Percentiles rank a stretch among this genome's conserved stretches.
Conservation (phyloP, 441 rosid species). For the Metrosideros polymorpha region DNA sequence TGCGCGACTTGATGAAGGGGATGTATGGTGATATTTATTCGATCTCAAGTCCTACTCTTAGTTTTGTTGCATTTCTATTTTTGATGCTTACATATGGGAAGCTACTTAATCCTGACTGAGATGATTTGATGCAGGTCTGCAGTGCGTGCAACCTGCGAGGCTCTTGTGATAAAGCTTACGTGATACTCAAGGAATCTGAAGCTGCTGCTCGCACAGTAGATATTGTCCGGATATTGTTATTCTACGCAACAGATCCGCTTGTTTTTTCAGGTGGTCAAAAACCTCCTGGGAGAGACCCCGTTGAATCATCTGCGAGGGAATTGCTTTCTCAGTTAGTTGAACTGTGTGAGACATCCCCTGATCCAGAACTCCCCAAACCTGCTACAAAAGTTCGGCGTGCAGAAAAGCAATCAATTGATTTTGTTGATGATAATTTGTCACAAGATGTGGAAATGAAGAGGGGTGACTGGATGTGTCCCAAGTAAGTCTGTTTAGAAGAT, state of each 20-base stretch:
- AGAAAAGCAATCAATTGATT: slow-evolving; percentile 9
- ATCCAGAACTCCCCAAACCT: slow-evolving; percentile 43
- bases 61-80: background rate
- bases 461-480: slow-evolving; percentile 67
- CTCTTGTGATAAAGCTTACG: slow-evolving; percentile 87
- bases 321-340: slow-evolving; percentile 67
- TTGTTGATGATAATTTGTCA: slow-evolving; percentile 12
- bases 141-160: slow-evolving; percentile 67
- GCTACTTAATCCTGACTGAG: background rate
- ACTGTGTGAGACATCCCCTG: slow-evolving; percentile 46
- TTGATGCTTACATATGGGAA: background rate
- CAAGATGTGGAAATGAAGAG: slow-evolving; percentile 50
- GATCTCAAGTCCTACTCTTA: background rate
- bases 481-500: slow-evolving; percentile 35
- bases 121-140: slow-evolving; percentile 48
- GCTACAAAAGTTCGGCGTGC: slow-evolving; percentile 10
- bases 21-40: slow-evolving; percentile 32
- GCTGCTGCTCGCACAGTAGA: slow-evolving; percentile 77
- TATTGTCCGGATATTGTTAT: slow-evolving; percentile 59
- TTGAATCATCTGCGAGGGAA: slow-evolving; percentile 56
- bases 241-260: slow-evolving; percentile 64
- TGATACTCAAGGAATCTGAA: slow-evolving; percentile 55
- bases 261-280: slow-evolving; percentile 38
- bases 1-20: slow-evolving; percentile 64
- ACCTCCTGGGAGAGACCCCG: slow-evolving; percentile 40